phyloP scores from a whole-genome alignment of 2,329 filamentous ascomycete genomes.

The Cercospora brassicicola region DNA sequence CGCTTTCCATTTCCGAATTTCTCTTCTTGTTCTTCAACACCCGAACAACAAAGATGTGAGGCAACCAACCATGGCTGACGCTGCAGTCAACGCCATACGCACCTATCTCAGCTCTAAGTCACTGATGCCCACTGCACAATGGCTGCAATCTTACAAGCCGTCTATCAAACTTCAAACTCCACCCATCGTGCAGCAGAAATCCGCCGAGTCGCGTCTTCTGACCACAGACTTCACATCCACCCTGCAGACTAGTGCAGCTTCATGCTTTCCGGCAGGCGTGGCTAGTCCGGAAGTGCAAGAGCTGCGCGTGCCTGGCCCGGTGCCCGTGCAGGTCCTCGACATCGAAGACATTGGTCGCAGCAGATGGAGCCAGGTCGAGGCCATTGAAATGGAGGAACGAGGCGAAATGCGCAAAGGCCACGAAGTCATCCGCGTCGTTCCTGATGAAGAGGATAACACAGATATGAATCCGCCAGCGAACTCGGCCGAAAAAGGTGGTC shows the following conservation, averaged over 20 bases:
- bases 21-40: conserved; percentile 4
- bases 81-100: conserved; percentile 17
- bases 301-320: conserved; percentile 57
- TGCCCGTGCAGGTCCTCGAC: conserved; percentile 80
- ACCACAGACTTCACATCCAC: conserved; percentile 71
- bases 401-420: conserved; percentile 74
- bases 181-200: conserved; percentile 71
- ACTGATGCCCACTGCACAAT: conserved; percentile 58
- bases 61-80: conserved; percentile 12
- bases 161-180: conserved; percentile 59
- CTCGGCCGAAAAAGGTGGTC: conserved; percentile 47
- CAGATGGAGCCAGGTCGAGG: conserved; percentile 84
- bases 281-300: conserved; percentile 57
- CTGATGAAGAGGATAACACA: conserved; percentile 51
- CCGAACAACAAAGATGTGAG: conserved; percentile 20
- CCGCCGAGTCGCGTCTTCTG: conserved; percentile 77
- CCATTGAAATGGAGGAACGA: conserved; percentile 69
- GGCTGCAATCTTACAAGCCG: conserved; percentile 64
- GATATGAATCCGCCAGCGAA: conserved; percentile 27
- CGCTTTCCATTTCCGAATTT: conserved; percentile 1
- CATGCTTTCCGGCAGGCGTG: conserved; percentile 61
- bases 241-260: conserved; percentile 43
- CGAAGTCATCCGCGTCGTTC: conserved; percentile 74
- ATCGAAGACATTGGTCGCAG: conserved; percentile 78
- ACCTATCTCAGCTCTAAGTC: conserved; percentile 30